Evolutionary conservation across 192 early-diverging fungal species (phyloP).

Genomic region (Chytriomyces hyalinus): DNA sequence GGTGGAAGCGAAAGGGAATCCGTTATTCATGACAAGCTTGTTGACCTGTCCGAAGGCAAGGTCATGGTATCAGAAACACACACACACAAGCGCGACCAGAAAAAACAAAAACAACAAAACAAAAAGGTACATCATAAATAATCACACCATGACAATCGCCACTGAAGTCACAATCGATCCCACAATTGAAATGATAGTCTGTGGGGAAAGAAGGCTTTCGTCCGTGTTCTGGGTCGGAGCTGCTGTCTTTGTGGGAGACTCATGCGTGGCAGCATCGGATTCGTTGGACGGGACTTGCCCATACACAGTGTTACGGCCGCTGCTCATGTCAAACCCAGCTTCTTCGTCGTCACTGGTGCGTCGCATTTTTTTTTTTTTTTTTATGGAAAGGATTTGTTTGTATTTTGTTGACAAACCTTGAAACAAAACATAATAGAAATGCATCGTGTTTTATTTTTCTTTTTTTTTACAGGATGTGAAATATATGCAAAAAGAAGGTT

Average conservation of each 20-base stretch:
- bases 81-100: neutral
- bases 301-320: neutral
- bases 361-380: too few relatives aligned
- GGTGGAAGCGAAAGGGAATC: slow-evolving; percentile 28
- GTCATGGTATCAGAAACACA: neutral
- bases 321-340: neutral
- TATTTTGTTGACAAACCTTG: too few relatives aligned
- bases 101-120: too few relatives aligned
- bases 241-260: too few relatives aligned
- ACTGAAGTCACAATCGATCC: slow-evolving; percentile 29
- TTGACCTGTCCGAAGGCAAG: slow-evolving; percentile 11
- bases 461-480: too few relatives aligned
- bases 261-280: neutral
- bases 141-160: slow-evolving; percentile 25
- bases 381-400: too few relatives aligned
- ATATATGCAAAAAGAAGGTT: too few relatives aligned
- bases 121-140: too few relatives aligned
- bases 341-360: neutral
- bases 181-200: slow-evolving; percentile 14
- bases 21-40: slow-evolving; percentile 27
- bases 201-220: neutral
- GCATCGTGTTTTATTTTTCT: too few relatives aligned
- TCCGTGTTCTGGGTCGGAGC: neutral
- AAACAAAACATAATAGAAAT: too few relatives aligned
- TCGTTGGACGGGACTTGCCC: neutral